Percentiles rank a stretch among this genome's conserved stretches.
phyloP scores from a whole-genome alignment of 1,284 basidiomycete species.

The Ustilago curta region DNA sequence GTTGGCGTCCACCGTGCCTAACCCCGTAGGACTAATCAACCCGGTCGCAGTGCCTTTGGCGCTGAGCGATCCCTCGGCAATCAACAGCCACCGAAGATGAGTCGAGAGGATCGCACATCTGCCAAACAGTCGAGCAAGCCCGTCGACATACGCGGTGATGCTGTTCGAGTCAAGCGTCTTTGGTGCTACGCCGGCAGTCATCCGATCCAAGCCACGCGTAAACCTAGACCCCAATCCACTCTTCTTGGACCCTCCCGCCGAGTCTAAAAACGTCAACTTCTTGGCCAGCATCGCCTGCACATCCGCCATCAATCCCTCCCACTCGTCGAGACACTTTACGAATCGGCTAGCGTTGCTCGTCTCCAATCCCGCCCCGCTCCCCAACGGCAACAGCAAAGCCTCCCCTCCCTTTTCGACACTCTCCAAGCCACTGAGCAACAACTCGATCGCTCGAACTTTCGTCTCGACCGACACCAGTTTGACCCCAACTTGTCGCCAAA shows the following conservation, averaged over 20 bases:
- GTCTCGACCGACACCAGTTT: conserved; percentile 83
- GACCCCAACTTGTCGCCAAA: conserved; percentile 82
- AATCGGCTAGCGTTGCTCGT: conserved; percentile 68
- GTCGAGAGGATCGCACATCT: not conserved
- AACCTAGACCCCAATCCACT: conserved; percentile 23
- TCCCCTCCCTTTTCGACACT: conserved; percentile 73
- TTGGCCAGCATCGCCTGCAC: conserved; percentile 76
- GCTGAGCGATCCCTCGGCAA: conserved; percentile 7
- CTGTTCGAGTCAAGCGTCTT: conserved; percentile 10
- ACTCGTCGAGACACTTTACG: conserved; percentile 73
- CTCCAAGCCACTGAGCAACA: conserved; percentile 80
- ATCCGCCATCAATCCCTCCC: conserved; percentile 85
- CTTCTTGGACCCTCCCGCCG: conserved; percentile 68
- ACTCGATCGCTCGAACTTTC: conserved; percentile 85
- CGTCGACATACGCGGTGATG: conserved; percentile 18
- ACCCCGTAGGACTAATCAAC: conserved; percentile 5
- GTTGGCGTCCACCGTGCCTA: conserved; percentile 15
- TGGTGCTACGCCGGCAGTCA: conserved; percentile 14
- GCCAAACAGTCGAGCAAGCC: not conserved
- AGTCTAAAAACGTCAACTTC: conserved; percentile 76
- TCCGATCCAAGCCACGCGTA: conserved; percentile 28
- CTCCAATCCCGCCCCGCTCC: conserved; percentile 45
- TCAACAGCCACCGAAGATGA: conserved; percentile 15
- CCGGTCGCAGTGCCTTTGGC: no score
- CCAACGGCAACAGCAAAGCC: conserved; percentile 33